Conservation (phyloP, 2,329 filamentous ascomycete genomes). For the Pochonia chlamydosporia region DNA sequence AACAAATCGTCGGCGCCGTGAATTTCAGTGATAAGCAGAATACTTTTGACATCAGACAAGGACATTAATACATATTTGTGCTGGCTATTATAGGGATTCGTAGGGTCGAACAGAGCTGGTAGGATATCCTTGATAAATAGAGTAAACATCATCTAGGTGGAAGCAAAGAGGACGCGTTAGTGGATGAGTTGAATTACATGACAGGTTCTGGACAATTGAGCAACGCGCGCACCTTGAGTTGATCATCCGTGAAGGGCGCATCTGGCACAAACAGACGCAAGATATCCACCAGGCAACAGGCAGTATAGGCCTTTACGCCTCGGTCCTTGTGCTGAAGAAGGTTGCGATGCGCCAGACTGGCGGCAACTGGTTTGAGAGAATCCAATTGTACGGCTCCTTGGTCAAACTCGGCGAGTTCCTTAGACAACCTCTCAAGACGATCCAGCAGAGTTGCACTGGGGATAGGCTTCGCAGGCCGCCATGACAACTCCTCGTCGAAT, state of each 20-base stretch:
- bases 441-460: conserved; percentile 74
- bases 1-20: conserved; percentile 75
- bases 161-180: conserved; percentile 4
- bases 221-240: conserved; percentile 71
- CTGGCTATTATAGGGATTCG: conserved; percentile 85
- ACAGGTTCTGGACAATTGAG: neutral
- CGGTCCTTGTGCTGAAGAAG: conserved; percentile 87
- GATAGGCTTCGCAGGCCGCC: conserved; percentile 88
- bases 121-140: conserved; percentile 80
- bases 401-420: conserved; percentile 79
- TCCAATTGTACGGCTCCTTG: conserved; percentile 79
- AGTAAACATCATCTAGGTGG: conserved; percentile 76
- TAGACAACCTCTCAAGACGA: conserved; percentile 72
- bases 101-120: conserved; percentile 78
- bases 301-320: conserved; percentile 83
- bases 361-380: conserved; percentile 79
- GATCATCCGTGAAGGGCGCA: conserved; percentile 84
- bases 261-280: conserved; percentile 89
- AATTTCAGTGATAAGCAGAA: conserved; percentile 84
- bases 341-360: conserved; percentile 76
- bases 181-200: neutral
- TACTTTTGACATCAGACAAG: conserved; percentile 88
- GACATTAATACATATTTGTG: conserved; percentile 88
- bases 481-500: conserved; percentile 83
- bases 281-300: conserved; percentile 88